These are phyloP conservation scores for Aspergillus sp. DNA, from an alignment of 2,329 filamentous ascomycete genomes.

Conservation along the genomic window DNA sequence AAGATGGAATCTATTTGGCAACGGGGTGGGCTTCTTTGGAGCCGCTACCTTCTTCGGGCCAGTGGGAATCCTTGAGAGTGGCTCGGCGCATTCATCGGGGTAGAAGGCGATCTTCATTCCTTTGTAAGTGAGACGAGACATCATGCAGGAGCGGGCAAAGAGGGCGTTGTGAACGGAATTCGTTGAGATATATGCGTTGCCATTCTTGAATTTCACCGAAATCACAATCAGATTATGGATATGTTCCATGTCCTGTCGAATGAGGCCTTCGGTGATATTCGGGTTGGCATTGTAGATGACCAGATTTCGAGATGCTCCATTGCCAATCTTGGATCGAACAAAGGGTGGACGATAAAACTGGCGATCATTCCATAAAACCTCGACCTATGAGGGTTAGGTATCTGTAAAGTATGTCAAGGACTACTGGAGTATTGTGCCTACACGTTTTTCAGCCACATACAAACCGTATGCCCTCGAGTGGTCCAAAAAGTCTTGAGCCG, in stretches of 20 bases:
- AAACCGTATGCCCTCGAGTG: constrained; percentile 65
- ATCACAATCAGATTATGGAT: constrained; percentile 77
- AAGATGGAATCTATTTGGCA: constrained; percentile 62
- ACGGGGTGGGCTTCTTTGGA: constrained; percentile 34
- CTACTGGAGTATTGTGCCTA: constrained; percentile 40
- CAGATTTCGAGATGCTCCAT: constrained; percentile 72
- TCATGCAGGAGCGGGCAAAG: constrained; percentile 76
- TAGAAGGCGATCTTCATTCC: constrained; percentile 69
- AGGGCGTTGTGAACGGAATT: constrained; percentile 76
- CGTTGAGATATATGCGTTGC: constrained; percentile 67
- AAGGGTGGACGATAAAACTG: constrained; percentile 67
- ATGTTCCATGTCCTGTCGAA: constrained; percentile 75
- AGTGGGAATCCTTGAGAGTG: constrained; percentile 46
- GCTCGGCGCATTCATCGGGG: constrained; percentile 68
- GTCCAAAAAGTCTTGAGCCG: constrained; percentile 64
- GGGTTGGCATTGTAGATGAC: constrained; percentile 62
- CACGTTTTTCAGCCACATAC: constrained; percentile 67
- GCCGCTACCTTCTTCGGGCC: constrained; percentile 27
- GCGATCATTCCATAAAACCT: constrained; percentile 67
- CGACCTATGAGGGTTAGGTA: constrained; percentile 51
- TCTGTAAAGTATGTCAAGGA: neutral
- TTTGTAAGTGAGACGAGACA: constrained; percentile 66
- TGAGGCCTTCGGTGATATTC: constrained; percentile 60
- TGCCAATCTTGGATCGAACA: constrained; percentile 62
- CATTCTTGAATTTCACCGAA: constrained; percentile 58